Base-by-base conservation (phyloP, 352 stramenopile species). In the Globisporangium nunn region DNA sequence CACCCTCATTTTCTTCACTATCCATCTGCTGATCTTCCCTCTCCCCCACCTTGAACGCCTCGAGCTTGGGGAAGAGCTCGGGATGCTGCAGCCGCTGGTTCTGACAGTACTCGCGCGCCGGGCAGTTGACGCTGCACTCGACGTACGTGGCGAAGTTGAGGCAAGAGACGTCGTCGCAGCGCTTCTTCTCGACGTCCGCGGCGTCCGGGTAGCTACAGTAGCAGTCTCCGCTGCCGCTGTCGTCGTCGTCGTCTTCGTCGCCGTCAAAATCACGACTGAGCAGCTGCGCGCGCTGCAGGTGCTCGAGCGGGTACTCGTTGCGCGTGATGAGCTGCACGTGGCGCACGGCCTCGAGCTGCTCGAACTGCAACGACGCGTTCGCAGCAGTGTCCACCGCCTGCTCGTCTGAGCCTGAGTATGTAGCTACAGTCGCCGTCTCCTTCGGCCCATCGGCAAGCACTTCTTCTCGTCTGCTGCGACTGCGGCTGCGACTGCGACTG, bases 141-240 rank as follows among this genome's bases (percentile, higher is more conserved):
- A 92, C 74, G 59, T 93, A 95, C 35, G 85, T 95, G 46, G 85
- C 85, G 52, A 88, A 92, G 61, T 95, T 95, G n/a, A 95, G 69
- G 56, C 85, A 95, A 37, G 81, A 89, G n/a, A 91, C 80, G 59
- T 93, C 81, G 55, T 91, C 72, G 52, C 85, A 95, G 59, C 80
- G 79, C 29, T 57, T 65, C 46, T 65, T 63, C 5, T 80, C 61
- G 6, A 59, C 54, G 39, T 92, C 82, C 4, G 62, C 48, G 0
- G 62, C 30, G 50, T 78, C 63, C 3, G 82, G 80, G n/a, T 57
- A 72, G 52, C 62, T 61, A 52, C 82, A 92, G 50, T 81, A 85
- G 56, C 82, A 92, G 23, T 71, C 54, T n/a, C 64, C 72, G 31
- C 81, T 70, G 23, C 63, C 74, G 43, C 87, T 75, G 30, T 76